phyloP scores from a whole-genome alignment of 1,139 yeast species.

The Magnusiomyces ingens region DNA sequence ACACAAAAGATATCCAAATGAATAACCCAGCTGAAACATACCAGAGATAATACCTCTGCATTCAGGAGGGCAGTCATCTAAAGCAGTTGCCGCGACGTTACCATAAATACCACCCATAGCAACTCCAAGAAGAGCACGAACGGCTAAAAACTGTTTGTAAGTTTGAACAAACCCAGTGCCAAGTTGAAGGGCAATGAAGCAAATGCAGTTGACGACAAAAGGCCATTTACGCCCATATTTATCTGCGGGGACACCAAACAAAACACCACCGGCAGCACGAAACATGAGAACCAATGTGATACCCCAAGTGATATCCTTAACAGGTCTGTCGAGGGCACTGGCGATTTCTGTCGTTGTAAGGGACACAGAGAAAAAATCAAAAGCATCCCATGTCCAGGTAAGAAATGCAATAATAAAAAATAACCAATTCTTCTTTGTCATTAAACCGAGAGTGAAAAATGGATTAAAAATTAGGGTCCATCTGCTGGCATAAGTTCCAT shows the following conservation, averaged over 20 bases:
- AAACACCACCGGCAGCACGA: conserved; percentile 69
- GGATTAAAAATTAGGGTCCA: conserved; percentile 42
- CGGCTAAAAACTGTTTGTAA: conserved; percentile 58
- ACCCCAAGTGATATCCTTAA: conserved; percentile 67
- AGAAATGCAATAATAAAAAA: conserved; percentile 56
- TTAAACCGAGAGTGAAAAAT: conserved; percentile 42
- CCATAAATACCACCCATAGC: conserved; percentile 71
- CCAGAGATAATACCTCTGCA: conserved; percentile 61
- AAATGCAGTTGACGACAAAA: conserved; percentile 44
- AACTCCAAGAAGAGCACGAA: conserved; percentile 62
- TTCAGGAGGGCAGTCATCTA: conserved; percentile 59
- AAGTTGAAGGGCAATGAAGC: conserved; percentile 55
- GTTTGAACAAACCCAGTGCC: conserved; percentile 68
- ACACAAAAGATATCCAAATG: conserved; percentile 59
- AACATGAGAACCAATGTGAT: conserved; percentile 73
- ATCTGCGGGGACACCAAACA: conserved; percentile 63
- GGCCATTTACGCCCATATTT: conserved; percentile 71
- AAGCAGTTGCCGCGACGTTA: conserved; percentile 57
- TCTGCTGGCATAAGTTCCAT: conserved; percentile 10
- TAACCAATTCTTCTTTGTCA: conserved; percentile 48
- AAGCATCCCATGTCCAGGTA: conserved; percentile 78
- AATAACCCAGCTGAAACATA: conserved; percentile 64
- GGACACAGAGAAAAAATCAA: conserved; percentile 69
- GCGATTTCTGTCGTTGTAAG: conserved; percentile 55
- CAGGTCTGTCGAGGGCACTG: conserved; percentile 41